A percentile compares a stretch with the other conserved stretches of the same genome.
phyloP scores from a whole-genome alignment of 1,284 basidiomycete species.

The Agaricales sp. region DNA sequence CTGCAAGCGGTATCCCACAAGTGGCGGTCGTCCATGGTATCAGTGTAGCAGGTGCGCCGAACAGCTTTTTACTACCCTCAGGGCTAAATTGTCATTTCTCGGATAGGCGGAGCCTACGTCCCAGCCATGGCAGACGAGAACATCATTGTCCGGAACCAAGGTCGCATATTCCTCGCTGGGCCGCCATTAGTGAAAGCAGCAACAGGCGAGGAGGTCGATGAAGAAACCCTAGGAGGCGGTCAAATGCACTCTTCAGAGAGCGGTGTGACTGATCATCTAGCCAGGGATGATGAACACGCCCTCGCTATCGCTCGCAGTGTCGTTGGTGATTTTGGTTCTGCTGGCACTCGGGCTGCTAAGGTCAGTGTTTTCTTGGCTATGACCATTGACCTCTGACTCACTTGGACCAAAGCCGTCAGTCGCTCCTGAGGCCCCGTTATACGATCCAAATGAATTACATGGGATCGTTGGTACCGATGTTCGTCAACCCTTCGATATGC shows the following conservation, averaged over 20 bases:
- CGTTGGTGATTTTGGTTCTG: conserved; percentile 68
- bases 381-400: conserved; percentile 6
- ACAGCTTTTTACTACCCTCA: too few relatives aligned
- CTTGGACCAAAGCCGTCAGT: conserved; percentile 38
- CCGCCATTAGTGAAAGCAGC: conserved; percentile 94
- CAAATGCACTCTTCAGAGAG: conserved; percentile 92
- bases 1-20: conserved; percentile 83
- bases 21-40: conserved; percentile 92
- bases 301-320: conserved; percentile 77
- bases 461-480: conserved; percentile 88
- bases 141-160: conserved; percentile 90
- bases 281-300: conserved; percentile 82
- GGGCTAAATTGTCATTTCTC: too few relatives aligned
- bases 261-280: conserved; percentile 91
- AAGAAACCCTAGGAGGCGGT: conserved; percentile 86
- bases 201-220: conserved; percentile 88
- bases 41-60: conserved; percentile 64
- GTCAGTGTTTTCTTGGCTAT: conserved; percentile 28
- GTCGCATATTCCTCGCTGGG: conserved; percentile 92
- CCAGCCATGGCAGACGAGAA: conserved; percentile 97
- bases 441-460: conserved; percentile 74
- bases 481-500: conserved; percentile 85
- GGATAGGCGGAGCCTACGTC: conserved; percentile 84
- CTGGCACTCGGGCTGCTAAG: conserved; percentile 34
- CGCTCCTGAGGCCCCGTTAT: conserved; percentile 65